Evolutionary conservation across 441 rosid species (phyloP), one percentile per base, ranked within the genome.

Genomic region (Populus tomentosa): DNA sequence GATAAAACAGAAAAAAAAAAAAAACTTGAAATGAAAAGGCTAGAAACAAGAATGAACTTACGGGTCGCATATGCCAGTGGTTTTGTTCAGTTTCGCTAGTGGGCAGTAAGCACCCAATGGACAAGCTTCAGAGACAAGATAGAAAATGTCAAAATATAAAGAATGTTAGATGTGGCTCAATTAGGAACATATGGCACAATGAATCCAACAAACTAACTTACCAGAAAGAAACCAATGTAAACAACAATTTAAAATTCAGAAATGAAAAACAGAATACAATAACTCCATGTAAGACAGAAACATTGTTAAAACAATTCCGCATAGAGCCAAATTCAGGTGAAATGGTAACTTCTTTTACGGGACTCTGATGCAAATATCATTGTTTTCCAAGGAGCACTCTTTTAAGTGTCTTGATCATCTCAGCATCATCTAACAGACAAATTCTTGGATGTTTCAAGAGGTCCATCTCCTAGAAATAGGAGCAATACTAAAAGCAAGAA

Each of bases 101-200:
- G 99, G 98, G 80, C 99, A 95, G 81, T 87, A 89, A 73, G 97
- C 81, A 83, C 99, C 99, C 83, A 93, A 78, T 5, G 99, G 99
- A 67, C 99, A 95, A 78, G 99, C 98, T 95, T 82, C 88, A 82
- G 63, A 42, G 61, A 67, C 67, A 64, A 63, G 35, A 26, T 5
- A 13, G n/a, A 71, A 66, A 59, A 72, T 8, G 21, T 4, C 30
- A 70, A 9, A 3, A 53, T 32, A 21, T 13, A 75, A 66, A 14
- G 16, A 63, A 63, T 4, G 11, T 77, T 30, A 64, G 71, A 35
- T 11, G 11, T 53, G 64, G 32, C 71, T 42, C 13, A 23, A 66
- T 35, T 13, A 42, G 56, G 23, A n/a, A 50, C 26, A 20, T 59
- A 10, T 18, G 2, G 4, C 26, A 26, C 11, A 59, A 35, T 59